Base-by-base conservation (phyloP, 2,329 filamentous ascomycete genomes). In the Pestalotiopsis fici region DNA sequence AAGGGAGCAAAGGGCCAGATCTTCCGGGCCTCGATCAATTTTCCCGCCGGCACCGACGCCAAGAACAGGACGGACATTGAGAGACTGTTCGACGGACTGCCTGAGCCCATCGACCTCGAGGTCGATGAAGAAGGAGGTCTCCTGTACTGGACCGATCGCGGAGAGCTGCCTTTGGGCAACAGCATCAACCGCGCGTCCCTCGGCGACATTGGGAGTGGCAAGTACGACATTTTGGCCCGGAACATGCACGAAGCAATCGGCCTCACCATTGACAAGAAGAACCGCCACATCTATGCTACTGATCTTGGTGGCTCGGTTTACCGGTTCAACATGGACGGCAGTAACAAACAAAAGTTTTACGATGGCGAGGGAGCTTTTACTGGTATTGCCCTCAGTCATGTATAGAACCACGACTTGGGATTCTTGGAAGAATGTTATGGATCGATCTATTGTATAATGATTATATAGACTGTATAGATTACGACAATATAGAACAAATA, bases 231-330 rank as follows among this genome's bases (percentile, higher is more conserved):
- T 21, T 64, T 81, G 7, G 69, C 70, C 2, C 69, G 78, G 50
- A 74, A 82, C 64, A 70, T 86, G 27, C 77, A 85, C 62, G 84
- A 86, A 71, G 79, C 82, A 1, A 85, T 85, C 69, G 84, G 83
- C 6, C 63, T 86, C 55, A 81, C 78, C 61, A 43, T 85, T 3
- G 81, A 83, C 66, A 55, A 69, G 13, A 72, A 72, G 47, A 79
- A 78, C 13, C 70, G 75, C 1, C 72, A 76, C 27, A 73, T 83
- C 4, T 83, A 80, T 67, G 73, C 78, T 3, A 78, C 81, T 0
- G 82, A 83, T 65, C 69, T 84, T 3, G 78, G 80, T 1, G 82
- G 82, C 0, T 71, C 73, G 12, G 74, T 83, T 1, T 83, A 82
- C 64, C 69, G 74, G 39, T 74, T 75, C 28, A 73, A 77, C 65